Evolutionary conservation across 306 rosid genomes (phyloP).

Genomic region (Hylodesmum podocarpum): DNA sequence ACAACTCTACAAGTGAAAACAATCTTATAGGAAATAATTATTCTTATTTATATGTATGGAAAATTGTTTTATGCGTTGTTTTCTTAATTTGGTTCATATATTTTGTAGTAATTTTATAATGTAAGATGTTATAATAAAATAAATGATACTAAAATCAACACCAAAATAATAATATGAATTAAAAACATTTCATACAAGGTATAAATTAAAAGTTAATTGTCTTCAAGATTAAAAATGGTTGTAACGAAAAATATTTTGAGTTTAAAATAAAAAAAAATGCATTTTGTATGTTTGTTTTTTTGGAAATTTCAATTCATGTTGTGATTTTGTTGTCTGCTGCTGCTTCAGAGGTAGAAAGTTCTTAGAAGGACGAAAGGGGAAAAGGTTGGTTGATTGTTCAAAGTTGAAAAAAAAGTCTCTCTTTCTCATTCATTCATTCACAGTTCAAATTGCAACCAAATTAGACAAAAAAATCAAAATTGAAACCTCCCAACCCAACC

Average conservation of each 20-base stretch:
- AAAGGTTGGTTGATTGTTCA: neutral
- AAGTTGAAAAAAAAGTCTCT: neutral
- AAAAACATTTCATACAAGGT: neutral
- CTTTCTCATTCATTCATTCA: neutral
- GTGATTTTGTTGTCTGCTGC: neutral
- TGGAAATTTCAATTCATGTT: neutral
- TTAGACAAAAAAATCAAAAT: neutral
- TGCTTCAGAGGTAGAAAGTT: neutral
- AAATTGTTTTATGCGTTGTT: no score
- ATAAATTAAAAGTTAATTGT: neutral
- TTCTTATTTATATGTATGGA: no score
- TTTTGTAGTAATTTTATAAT: neutral
- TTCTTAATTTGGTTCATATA: neutral
- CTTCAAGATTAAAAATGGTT: no score
- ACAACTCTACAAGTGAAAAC: no score
- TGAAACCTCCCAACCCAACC: neutral
- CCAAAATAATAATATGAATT: no score
- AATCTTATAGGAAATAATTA: no score
- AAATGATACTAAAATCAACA: no score
- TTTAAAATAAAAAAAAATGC: neutral
- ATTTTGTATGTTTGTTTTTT: neutral
- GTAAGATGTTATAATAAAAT: neutral
- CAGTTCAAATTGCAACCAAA: neutral
- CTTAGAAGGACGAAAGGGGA: neutral
- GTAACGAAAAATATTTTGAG: neutral